Percentiles rank a stretch among this genome's conserved stretches.
Evolutionary conservation across 2,329 filamentous ascomycete species (phyloP).

Genomic region (Akanthomyces muscarius): DNA sequence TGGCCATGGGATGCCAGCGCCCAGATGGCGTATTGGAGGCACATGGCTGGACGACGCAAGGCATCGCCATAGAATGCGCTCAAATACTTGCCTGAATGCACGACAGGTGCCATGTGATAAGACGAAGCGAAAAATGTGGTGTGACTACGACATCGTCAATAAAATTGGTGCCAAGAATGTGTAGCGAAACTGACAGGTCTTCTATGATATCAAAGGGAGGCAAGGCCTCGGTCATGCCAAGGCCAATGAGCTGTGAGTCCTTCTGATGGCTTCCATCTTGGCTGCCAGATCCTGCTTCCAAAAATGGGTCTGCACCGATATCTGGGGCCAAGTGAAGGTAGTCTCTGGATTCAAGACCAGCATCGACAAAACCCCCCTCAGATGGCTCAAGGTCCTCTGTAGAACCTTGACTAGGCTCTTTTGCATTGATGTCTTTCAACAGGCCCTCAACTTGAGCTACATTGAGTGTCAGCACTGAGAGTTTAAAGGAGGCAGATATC

Average conservation of each 20-base stretch:
- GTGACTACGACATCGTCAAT: slow-evolving; percentile 47
- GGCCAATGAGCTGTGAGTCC: slow-evolving; percentile 56
- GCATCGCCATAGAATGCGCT: slow-evolving; percentile 68
- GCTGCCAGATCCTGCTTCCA: neutral
- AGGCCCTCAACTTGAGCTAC: slow-evolving; percentile 78
- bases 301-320: slow-evolving; percentile 3
- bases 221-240: slow-evolving; percentile 78
- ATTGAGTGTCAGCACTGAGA: slow-evolving; percentile 9
- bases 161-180: neutral
- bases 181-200: slow-evolving; percentile 60
- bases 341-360: neutral
- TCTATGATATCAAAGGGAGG: slow-evolving; percentile 77
- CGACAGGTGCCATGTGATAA: slow-evolving; percentile 68
- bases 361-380: neutral
- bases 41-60: slow-evolving; percentile 74
- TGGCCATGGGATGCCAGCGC: slow-evolving; percentile 68
- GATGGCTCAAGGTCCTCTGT: slow-evolving; percentile 15
- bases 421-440: slow-evolving; percentile 60
- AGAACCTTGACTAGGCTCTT: slow-evolving; percentile 25
- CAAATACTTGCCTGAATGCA: slow-evolving; percentile 73
- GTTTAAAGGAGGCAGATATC: neutral
- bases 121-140: slow-evolving; percentile 71
- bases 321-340: neutral
- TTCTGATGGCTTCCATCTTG: slow-evolving; percentile 18
- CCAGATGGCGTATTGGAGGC: slow-evolving; percentile 84